Percentiles rank a stretch among this genome's conserved stretches.
Evolutionary conservation across 1,284 basidiomycete genomes (phyloP).

Genomic region (Athelia psychrophila): DNA sequence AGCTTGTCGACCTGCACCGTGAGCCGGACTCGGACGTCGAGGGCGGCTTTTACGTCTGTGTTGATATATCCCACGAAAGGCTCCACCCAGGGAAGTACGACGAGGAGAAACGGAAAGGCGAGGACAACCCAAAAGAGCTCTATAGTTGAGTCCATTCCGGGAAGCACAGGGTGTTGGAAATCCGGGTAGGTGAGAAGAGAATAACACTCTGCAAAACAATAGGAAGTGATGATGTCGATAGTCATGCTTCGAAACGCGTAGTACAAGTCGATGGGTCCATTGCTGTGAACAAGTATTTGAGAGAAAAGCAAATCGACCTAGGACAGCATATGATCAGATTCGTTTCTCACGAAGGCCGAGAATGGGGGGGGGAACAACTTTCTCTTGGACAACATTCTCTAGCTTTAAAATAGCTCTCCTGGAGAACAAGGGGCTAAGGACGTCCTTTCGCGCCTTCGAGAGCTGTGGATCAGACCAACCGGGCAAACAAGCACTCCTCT

Average conservation of each 20-base stretch:
- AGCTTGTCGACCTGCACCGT: conserved; percentile 18
- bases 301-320: conserved; percentile 18
- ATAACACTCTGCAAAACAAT: conserved; percentile 22
- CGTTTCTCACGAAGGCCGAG: too few relatives aligned
- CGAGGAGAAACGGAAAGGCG: conserved; percentile 24
- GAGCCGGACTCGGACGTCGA: conserved; percentile 2
- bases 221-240: conserved; percentile 25
- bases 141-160: conserved; percentile 13
- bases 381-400: neutral
- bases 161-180: conserved; percentile 23
- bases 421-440: neutral
- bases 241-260: conserved; percentile 13
- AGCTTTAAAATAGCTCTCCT: neutral
- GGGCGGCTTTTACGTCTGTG: conserved; percentile 1
- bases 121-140: conserved; percentile 18
- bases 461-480: conserved; percentile 25
- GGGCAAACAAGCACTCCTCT: conserved; percentile 26
- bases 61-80: neutral
- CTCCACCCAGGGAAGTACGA: conserved; percentile 4
- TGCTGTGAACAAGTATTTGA: conserved; percentile 10
- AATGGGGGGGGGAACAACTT: neutral
- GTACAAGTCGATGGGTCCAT: conserved; percentile 13
- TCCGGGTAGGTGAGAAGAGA: conserved; percentile 14
- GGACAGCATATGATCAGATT: neutral
- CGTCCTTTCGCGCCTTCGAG: conserved; percentile 19